These are phyloP conservation scores for Malus hybrid DNA, from an alignment of 331 rosid genomes.

Conservation along the genomic window DNA sequence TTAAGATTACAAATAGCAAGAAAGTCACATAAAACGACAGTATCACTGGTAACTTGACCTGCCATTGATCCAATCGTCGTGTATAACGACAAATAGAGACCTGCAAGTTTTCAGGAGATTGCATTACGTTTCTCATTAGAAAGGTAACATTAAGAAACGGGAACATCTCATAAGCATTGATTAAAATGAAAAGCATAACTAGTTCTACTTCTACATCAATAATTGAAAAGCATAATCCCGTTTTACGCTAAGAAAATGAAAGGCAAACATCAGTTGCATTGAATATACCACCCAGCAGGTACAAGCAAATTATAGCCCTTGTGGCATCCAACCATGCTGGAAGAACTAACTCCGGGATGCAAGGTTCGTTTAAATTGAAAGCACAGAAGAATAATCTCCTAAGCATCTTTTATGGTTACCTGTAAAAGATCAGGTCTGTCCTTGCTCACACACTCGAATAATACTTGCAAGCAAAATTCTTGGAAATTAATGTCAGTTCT, in stretches of 20 bases:
- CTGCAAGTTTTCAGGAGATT: slow-evolving; percentile 38
- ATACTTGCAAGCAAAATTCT: slow-evolving; percentile 97
- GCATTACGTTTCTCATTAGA: background rate
- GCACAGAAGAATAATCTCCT: background rate
- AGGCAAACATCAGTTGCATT: background rate
- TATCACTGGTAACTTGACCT: slow-evolving; percentile 50
- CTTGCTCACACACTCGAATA: slow-evolving; percentile 97
- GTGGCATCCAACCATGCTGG: background rate
- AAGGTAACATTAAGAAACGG: slow-evolving; percentile 7
- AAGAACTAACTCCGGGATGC: background rate
- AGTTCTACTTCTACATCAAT: no score
- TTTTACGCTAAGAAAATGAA: background rate
- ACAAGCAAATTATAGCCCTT: background rate
- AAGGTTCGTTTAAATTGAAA: background rate
- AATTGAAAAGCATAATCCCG: background rate
- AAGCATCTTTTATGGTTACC: slow-evolving; percentile 33
- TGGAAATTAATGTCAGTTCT: slow-evolving; percentile 85
- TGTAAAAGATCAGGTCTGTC: slow-evolving; percentile 95
- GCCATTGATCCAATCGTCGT: slow-evolving; percentile 70
- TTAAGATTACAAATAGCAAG: slow-evolving; percentile 66
- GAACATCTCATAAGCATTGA: background rate
- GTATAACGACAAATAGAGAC: slow-evolving; percentile 79
- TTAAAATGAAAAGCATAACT: background rate
- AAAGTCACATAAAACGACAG: slow-evolving; percentile 57
- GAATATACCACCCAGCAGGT: background rate